Evolutionary conservation across 2,329 filamentous ascomycete species (phyloP), one percentile per base, ranked within the genome.

Genomic region (Paecilomyces variotii): DNA sequence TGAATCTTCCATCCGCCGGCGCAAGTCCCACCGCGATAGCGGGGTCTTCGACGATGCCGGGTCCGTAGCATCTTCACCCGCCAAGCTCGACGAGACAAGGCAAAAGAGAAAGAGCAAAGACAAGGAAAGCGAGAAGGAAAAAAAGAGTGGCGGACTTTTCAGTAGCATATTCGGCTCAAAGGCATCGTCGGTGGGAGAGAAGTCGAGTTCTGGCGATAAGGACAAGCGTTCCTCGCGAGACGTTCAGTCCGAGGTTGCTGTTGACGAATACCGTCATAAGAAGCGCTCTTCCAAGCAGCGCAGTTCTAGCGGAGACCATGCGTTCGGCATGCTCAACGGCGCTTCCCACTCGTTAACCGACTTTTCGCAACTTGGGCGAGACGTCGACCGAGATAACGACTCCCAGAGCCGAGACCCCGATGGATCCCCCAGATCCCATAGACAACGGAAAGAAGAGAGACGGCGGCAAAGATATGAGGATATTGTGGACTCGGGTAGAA

Each of bases 311-410:
- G 69, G 68, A 56, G 79, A 82, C 27, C 79, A 82, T 24, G 73
- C 59, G 12, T 35, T 67, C 28, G 66, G 68, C 51, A 35, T 34
- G 28, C 49, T 56, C 26, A 62, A 74, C 45, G 78, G 82, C 35
- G 80, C 81, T 60, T 65, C 73, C 25, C 79, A 76, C 64, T 82
- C 78, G 14, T 67, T 73, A n/a, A 67, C 70, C 25, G 80, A 82
- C 32, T 74, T 78, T 26, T 77, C 76, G 30, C 57, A 76, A 75
- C 65, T 75, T 82, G 61, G 76, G 80, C 70, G 80, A 78, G 63
- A 73, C 69, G 61, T 73, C 74, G 59, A 69, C 66, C 56, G 56
- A 62, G 57, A 72, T 71, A 57, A 74, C 58, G 70, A 74, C 55
- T 60, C 65, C 61, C 63, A 70, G 60, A 63, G 74, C 55, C 74